Base-by-base conservation (phyloP, 202 grass and related monocot species). In the Bolboschoenoplectus hybrid region DNA sequence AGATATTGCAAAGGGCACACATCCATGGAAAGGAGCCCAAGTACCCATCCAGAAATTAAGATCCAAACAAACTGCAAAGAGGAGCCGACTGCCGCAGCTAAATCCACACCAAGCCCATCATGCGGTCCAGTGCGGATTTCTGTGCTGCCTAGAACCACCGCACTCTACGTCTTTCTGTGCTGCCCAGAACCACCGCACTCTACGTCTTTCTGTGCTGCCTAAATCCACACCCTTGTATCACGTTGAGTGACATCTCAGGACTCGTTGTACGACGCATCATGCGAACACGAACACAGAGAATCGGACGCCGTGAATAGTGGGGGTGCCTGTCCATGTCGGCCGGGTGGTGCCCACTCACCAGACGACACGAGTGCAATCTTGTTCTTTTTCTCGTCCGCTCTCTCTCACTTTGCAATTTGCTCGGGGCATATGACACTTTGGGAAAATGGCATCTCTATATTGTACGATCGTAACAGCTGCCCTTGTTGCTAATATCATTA, bases 51-150 rank as follows among this genome's bases (percentile, higher is more conserved):
- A 67, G 12, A 62, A 74, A 61, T 60, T 61, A 40, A 78, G 50
- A 87, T 46, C 52, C 57, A 72, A 72, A 58, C 57, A 87, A 81
- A 61, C 51, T 0, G 32, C 13, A 57, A 66, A 78, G 62, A 36
- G 9, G 62, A 64, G 80, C 16, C 40, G 20, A 49, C 32, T 47
- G 56, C 7, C 19, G 34, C 47, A 4, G 63, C 49, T 70, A 81
- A 66, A 81, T 80, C 71, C 61, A 81, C 47, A 69, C 11, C 14
- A 9, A 69, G 77, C 85, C 85, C 85, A 87, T 87, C 63, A 56
- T 87, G 85, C 85, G 85, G 85, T 87, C 85, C 85, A 61, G 7
- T 38, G 41, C 17, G 32, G 6, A 43, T 6, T 61, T 80, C 36
- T 80, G 76, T 61, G 55, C 0, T 2, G 14, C 7, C 5, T 51